Base-by-base conservation (phyloP, 352 stramenopile genomes). In the Aphanomyces cochlioides region DNA sequence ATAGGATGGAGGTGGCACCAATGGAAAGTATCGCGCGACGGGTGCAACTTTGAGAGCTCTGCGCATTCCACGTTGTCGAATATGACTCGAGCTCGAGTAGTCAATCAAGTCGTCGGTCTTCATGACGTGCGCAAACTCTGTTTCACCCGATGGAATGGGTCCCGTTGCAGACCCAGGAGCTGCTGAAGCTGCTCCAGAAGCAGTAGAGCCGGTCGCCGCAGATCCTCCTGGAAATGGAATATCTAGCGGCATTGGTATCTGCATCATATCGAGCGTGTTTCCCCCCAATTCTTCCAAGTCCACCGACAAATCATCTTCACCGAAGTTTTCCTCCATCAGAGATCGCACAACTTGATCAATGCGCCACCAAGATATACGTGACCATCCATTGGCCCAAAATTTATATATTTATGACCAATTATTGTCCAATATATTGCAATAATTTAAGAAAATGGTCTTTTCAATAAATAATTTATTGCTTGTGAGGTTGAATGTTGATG, bases 1-100 rank as follows among this genome's bases (percentile, higher is more conserved):
- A 39, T 73, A 73, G 21, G 56, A 56, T 5, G 56, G 41, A 10
- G 67, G 67, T 5, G 67, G 67, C 10, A 73, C 60, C 12, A 73
- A 54, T 34, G 67, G 67, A 28, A 70, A 70, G 47, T 70, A 70
- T 8, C 64, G 64, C 15, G 64, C 64, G 50, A 70, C 64, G 38
- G 64, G 64, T 15, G 28, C 34, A n/a, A 70, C 12, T 17, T 61
- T 61, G 54, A 13, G 39, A 7, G 13, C 5, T 61, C 54, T 28
- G 17, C 64, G 64, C 10, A 36, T 19, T 17, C 64, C 64, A 43
- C 64, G 64, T 41, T 50, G 48, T n/a, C 54, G 64, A 47, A 70
- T 70, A 43, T 70, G 64, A 34, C 64, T 47, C 13, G 47, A 63
- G 15, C 47, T 63, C 10, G 64, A 70, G 40, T 70, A 70, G 54